Evolutionary conservation across 768 basidiomycete genomes (phyloP).

Genomic region (Harrya chromipes): DNA sequence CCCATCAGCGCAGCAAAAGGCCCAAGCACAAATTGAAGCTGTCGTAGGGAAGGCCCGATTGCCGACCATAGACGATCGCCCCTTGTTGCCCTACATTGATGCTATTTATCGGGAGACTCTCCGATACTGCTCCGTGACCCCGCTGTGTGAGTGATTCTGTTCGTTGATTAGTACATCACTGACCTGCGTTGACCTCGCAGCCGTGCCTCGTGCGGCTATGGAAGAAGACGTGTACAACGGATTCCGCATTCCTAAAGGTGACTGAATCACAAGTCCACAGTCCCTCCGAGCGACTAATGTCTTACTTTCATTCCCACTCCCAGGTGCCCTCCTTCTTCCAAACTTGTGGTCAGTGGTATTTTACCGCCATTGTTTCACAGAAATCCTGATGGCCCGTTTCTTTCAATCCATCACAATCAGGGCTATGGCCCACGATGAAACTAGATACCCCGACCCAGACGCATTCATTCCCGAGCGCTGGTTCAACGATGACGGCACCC

Average conservation of each 20-base stretch:
- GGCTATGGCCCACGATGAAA: conserved; percentile 19
- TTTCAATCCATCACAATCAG: neutral
- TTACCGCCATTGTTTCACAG: neutral
- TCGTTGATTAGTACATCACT: too few species aligned
- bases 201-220: conserved; percentile 4
- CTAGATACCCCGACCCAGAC: conserved; percentile 34
- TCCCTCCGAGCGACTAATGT: too few species aligned
- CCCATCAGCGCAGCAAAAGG: conserved; percentile 1
- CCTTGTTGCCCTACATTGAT: conserved; percentile 7
- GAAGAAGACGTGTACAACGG: conserved; percentile 9
- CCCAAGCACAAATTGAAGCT: conserved; percentile 7
- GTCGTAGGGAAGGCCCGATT: conserved; percentile 7
- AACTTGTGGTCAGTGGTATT: conserved; percentile 6
- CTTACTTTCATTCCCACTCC: neutral
- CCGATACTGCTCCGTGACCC: neutral
- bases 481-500: conserved; percentile 24
- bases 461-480: conserved; percentile 39
- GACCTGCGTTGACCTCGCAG: too few species aligned
- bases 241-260: conserved; percentile 40
- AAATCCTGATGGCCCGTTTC: neutral
- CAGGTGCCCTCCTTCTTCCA: conserved; percentile 7
- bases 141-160: conserved; percentile 4
- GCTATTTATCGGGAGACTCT: conserved; percentile 4
- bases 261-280: too few species aligned
- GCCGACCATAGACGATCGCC: conserved; percentile 3